A percentile compares a stretch with the other conserved stretches of the same genome.
Conservation (phyloP, 1,284 basidiomycete species). For the Ceratobasidium sp. region DNA sequence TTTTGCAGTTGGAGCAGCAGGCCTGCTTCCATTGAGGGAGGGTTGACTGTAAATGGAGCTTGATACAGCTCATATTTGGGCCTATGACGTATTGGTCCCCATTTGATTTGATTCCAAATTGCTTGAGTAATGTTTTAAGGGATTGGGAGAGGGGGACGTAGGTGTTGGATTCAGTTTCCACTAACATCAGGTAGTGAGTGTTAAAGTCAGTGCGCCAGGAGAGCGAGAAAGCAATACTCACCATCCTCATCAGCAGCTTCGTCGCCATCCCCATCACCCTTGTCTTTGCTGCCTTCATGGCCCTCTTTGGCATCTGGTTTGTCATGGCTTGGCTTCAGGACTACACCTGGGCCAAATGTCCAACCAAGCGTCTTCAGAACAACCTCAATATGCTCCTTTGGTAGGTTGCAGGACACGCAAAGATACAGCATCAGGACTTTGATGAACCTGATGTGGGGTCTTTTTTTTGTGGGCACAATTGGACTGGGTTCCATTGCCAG, state of each 20-base stretch:
- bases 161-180: background rate
- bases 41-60: background rate
- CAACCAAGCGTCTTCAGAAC: no score
- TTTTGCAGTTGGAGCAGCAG: background rate
- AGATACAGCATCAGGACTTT: no score
- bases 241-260: background rate
- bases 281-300: no score
- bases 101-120: background rate
- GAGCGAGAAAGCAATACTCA: background rate
- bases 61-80: conserved; percentile 6
- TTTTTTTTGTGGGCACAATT: no score
- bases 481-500: no score
- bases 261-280: no score
- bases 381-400: no score
- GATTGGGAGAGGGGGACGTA: background rate
- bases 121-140: conserved; percentile 3
- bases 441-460: no score
- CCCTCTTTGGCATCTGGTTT: no score
- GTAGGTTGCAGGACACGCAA: no score
- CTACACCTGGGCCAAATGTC: no score
- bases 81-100: background rate
- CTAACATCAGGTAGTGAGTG: background rate
- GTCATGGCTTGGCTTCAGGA: no score
- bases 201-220: background rate
- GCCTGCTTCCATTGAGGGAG: background rate